Base-by-base conservation (phyloP, 2,329 filamentous ascomycete genomes). In the Fusarium equiseti region DNA sequence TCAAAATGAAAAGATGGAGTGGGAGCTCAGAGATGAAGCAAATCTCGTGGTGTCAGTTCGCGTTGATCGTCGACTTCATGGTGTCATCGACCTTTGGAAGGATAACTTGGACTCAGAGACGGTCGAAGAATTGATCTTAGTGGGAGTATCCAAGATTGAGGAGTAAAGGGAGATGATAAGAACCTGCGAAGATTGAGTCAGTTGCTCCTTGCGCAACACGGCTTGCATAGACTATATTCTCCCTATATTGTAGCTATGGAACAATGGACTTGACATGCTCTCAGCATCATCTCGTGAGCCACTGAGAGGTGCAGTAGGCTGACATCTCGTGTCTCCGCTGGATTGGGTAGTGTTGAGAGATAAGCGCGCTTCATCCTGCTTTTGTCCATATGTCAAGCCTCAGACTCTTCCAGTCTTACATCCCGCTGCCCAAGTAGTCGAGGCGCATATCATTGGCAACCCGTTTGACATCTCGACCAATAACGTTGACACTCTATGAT, bases 81-180 rank as follows among this genome's bases (percentile, higher is more conserved):
- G 44, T 4, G 12, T 52, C 2, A 13, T 44, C 9, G 20, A 18
- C 2, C 5, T 62, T 3, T 62, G 59, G 29, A 31, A 16, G 6
- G 1, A 1, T 4, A 6, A 8, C 0, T 20, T 62, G 1, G 3
- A 3, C 5, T 8, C 8, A 5, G 44, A 22, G 3, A 8, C 8
- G 5, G 16, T 38, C 16, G 44, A 62, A 5, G 38, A 52, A 16
- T 20, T 38, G 4, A 20, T 26, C 18, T 6, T 52, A 6, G 27
- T 61, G 6, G 44, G 29, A 3, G 15, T 44, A 4, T 51, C 56
- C 1, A 61, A 61, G 2, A 24, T 31, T 11, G 44, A 62, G 5
- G 56, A 52, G 44, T 42, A 62, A 6, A 13, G 32, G 12, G 22
- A 38, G n/a, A 2, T 35, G 16, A 9, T 52, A 4, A 20, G 59